Base-by-base conservation (phyloP, 805 yeast species). In the Allodekkera sacchari region DNA sequence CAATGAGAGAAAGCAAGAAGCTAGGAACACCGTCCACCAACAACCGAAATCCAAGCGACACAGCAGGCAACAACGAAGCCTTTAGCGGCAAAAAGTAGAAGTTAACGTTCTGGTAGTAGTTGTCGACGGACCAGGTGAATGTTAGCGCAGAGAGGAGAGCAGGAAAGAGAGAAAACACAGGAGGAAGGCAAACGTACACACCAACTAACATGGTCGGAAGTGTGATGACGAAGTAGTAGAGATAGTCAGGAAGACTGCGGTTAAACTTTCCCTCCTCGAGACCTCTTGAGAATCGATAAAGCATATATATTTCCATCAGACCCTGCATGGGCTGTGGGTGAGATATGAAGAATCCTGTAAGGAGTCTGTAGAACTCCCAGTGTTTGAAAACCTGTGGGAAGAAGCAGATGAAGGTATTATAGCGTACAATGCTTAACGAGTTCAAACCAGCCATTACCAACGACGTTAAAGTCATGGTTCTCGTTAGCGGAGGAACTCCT, bases 401-500 rank as follows among this genome's bases (percentile, higher is more conserved):
- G 19, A 39, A 32, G 22, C 57, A 53, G 10, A 43, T 39, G 30
- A 55, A 53, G 0, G 46, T 32, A 3, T 42, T 24, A 18, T 42
- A 42, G 8, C 43, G 35, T 15, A 52, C 31, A 18, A 57, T 27
- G 3, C 55, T 55, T 16, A 65, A 44, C 4, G 64, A 50, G 22
- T 51, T 51, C 14, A 62, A 35, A 3, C 72, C 61, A 2, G 69
- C 64, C 31, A 65, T 60, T 9, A 63, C 53, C 16, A 71, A 56
- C 2, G 77, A 57, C 3, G 68, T 47, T 23, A 74, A 55, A 2
- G 75, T 70, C 33, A 77, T 55, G 27, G 68, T 63, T 38, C 83
- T 57, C 4, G 83, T 76, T 17, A 76, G 73, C 4, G 81, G 78
- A 1, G 83, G 83, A 6, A 77, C 71, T 0, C 63, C 47, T 3